Base-by-base conservation (phyloP, 805 yeast species). In the Metschnikowia lunata region DNA sequence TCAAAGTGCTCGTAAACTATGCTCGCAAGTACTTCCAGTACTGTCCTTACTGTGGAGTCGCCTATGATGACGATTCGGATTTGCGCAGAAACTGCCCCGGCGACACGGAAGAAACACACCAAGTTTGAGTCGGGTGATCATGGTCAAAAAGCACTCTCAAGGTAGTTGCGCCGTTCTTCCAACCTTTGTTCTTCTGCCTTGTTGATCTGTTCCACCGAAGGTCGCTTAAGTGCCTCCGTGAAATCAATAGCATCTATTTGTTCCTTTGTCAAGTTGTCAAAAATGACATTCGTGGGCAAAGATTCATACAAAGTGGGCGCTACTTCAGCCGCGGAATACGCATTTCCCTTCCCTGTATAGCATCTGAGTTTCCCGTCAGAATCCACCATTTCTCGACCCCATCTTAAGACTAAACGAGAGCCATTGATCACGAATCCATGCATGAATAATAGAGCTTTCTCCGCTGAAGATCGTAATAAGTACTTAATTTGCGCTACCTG, bases 401-500 rank as follows among this genome's bases (percentile, higher is more conserved):
- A 69, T 10, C 58, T 49, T 3, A 68, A 53, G 10, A 43, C 44
- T 11, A 69, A 36, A 14, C 62, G 48, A 40, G 64, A 54, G 12
- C 60, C 71, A 43, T 62, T 60, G 6, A 67, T 55, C 13, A 46
- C 47, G 8, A 52, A 30, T 1, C 71, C 71, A 47, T 66, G 58
- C 56, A 66, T 48, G 33, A 55, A 55, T 9, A 66, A 35, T n/a
- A 71, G 39, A 1, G 76, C 75, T 7, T 49, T 36, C 44, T 70
- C 73, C 1, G 76, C 75, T 7, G 66, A 56, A 6, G 58, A 47
- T 27, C 76, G 58, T 8, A 56, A 50, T 26, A 57, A 52, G 45
- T 53, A 71, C 38, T 56, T 62, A 10, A 66, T 52, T 34, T 46
- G 48, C 8, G 66, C 71, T 1, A 50, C 40, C 13, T 55, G 43